A percentile compares a stretch with the other conserved stretches of the same genome.
phyloP scores from a whole-genome alignment of 768 basidiomycete genomes.

The Tricholoma furcatifolium region DNA sequence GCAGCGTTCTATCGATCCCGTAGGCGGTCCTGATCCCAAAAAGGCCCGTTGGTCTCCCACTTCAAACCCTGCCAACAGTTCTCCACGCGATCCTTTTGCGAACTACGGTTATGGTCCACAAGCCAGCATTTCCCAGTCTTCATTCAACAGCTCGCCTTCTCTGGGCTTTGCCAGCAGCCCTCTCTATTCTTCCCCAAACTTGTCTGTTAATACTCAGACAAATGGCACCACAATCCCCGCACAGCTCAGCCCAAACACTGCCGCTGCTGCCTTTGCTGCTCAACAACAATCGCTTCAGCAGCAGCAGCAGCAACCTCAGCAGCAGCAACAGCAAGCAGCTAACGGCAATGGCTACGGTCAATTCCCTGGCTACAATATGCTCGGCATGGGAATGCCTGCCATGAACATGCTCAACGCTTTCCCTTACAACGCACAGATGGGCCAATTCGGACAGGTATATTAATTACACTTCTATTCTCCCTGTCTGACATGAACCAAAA shows the following conservation, averaged over 20 bases:
- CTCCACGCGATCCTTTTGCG: slow-evolving; percentile 69
- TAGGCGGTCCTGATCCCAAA: slow-evolving; percentile 82
- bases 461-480: not conserved
- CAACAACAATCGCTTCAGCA: too few species aligned
- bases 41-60: slow-evolving; percentile 89
- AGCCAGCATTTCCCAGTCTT: slow-evolving; percentile 57
- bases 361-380: slow-evolving; percentile 73
- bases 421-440: slow-evolving; percentile 71
- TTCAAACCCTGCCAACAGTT: slow-evolving; percentile 36
- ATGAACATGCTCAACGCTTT: slow-evolving; percentile 74
- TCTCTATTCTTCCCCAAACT: slow-evolving; percentile 71
- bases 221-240: slow-evolving; percentile 41
- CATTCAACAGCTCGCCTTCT: slow-evolving; percentile 49
- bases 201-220: slow-evolving; percentile 63
- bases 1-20: slow-evolving; percentile 84
- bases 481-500: not conserved
- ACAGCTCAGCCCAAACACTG: slow-evolving; percentile 71
- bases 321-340: slow-evolving; percentile 39
- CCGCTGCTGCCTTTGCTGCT: slow-evolving; percentile 44
- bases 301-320: slow-evolving; percentile 45
- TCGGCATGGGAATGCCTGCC: slow-evolving; percentile 76
- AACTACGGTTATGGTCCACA: slow-evolving; percentile 88
- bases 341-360: slow-evolving; percentile 54
- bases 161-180: slow-evolving; percentile 52
- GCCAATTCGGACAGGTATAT: slow-evolving; percentile 63